Base-by-base conservation (phyloP, 2,329 filamentous ascomycete genomes). In the Trichoderma afroharzianum region DNA sequence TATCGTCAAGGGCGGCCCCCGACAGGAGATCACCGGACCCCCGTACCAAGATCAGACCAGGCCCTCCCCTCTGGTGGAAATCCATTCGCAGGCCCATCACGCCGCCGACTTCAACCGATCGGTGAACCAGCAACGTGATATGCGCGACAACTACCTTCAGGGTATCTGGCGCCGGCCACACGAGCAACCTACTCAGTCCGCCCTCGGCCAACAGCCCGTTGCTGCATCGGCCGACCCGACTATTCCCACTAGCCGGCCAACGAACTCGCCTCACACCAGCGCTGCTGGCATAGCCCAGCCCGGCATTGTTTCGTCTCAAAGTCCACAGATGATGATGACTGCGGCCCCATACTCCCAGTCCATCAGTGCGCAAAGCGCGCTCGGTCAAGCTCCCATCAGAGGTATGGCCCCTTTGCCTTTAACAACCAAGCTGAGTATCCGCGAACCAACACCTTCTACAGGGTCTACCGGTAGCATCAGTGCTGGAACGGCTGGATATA, bases 41-140 rank as follows among this genome's bases (percentile, higher is more conserved):
- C 87, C 94, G 11, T 99, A 98, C 82, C 92, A 95, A 80, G 96
- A 98, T 79, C 88, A 94, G 76, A 93, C 91, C 9, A 90, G 95
- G 79, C 86, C 93, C 12, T 93, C 91, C 74, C 89, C 91, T 33
- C 87, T 93, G 32, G 86, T 88, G 61, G 95, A 98, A 77, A 90
- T 98, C 68, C 86, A 96, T 74, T 92, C 92, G 59, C 94, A 98
- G 80, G 93, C 94, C 32, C 90, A 93, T 64, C 93, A 97, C 74
- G 92, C 95, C 21, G 93, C 94, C 71, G 95, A 98, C 76, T 97
- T 92, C 83, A 98, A 95, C 83, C 94, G 96, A 77, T 88, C 88
- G 61, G 86, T 98, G 66, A 94, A 92, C 77, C 88, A 92, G 76
- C 92, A 95, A 80, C 91, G 95, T 72, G 90, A 90, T 50, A 91